Conservation (phyloP, 768 basidiomycete genomes). For the Lactarius akahatsu region DNA sequence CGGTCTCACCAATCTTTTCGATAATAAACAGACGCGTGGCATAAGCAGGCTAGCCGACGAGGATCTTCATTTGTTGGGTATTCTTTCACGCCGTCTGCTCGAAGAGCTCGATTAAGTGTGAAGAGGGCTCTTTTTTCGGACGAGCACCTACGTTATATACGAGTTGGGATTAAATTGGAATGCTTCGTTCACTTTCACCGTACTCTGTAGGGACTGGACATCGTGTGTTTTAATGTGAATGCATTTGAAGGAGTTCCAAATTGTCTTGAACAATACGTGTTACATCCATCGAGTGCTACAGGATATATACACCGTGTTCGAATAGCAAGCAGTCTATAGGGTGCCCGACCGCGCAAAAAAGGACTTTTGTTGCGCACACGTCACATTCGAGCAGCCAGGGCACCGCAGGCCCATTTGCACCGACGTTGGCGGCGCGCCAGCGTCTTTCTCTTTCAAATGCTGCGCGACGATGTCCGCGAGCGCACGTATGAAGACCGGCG, state of each 20-base stretch:
- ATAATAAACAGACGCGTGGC: not conserved
- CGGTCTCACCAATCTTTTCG: not conserved
- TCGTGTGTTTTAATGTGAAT: not conserved
- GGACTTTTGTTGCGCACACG: conserved; percentile 82
- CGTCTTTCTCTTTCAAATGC: conserved; percentile 66
- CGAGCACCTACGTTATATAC: not conserved
- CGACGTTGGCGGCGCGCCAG: conserved; percentile 65
- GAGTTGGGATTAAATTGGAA: not conserved
- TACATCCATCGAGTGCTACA: not conserved
- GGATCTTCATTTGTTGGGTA: not conserved
- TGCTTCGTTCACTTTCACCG: too few relatives aligned
- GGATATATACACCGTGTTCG: not conserved
- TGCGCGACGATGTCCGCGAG: conserved; percentile 85
- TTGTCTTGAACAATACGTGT: not conserved
- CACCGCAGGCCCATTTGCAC: conserved; percentile 85
- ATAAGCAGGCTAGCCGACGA: not conserved
- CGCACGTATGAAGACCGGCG: conserved; percentile 93
- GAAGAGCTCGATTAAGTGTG: conserved; percentile 1
- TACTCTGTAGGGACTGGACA: not conserved
- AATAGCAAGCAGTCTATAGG: conserved; percentile 16
- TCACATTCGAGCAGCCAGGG: conserved; percentile 89
- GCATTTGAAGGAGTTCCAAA: not conserved
- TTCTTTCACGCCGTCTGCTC: conserved; percentile 3
- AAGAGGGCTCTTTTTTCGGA: not conserved
- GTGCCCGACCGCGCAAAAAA: conserved; percentile 84